These are phyloP conservation scores for Coprinopsis marcescibilis DNA, from an alignment of 768 basidiomycete species.

Conservation along the genomic window DNA sequence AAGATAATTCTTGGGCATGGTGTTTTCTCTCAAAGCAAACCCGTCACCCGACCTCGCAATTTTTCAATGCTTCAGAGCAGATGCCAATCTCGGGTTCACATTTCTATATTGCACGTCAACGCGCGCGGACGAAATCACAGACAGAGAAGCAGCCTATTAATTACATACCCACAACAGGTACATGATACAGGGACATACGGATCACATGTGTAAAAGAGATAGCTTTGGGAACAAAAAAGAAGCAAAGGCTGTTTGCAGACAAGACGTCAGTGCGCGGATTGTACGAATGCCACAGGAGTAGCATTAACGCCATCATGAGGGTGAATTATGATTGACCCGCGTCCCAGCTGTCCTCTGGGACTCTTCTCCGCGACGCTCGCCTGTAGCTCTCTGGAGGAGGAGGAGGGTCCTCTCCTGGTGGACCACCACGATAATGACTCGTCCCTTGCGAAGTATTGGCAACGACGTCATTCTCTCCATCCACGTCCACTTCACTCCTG, in stretches of 20 bases:
- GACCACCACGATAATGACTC: constrained; percentile 4
- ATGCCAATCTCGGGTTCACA: not conserved
- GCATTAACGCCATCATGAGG: not conserved
- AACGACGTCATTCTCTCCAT: constrained; percentile 45
- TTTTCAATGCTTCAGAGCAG: not conserved
- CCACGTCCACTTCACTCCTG: constrained; percentile 61
- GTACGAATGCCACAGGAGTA: constrained; percentile 14
- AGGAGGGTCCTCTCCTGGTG: constrained; percentile 21
- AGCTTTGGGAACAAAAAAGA: constrained; percentile 3
- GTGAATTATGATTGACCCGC: too few relatives aligned
- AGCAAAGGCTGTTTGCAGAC: too few relatives aligned
- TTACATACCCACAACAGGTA: not conserved
- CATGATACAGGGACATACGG: not conserved
- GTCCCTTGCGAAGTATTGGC: constrained; percentile 8
- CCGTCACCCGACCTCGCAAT: constrained; percentile 1
- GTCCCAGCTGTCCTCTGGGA: too few relatives aligned
- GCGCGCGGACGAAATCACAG: constrained; percentile 9
- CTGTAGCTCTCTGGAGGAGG: not conserved
- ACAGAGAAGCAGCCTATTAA: constrained; percentile 7
- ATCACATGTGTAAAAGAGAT: not conserved
- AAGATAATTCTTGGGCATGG: not conserved
- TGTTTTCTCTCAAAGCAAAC: not conserved
- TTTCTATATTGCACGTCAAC: too few relatives aligned
- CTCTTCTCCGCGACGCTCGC: too few relatives aligned
- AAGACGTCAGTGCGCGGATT: too few relatives aligned